Conservation (phyloP, 2,329 filamentous ascomycete genomes). For the Epichloe sibirici region DNA sequence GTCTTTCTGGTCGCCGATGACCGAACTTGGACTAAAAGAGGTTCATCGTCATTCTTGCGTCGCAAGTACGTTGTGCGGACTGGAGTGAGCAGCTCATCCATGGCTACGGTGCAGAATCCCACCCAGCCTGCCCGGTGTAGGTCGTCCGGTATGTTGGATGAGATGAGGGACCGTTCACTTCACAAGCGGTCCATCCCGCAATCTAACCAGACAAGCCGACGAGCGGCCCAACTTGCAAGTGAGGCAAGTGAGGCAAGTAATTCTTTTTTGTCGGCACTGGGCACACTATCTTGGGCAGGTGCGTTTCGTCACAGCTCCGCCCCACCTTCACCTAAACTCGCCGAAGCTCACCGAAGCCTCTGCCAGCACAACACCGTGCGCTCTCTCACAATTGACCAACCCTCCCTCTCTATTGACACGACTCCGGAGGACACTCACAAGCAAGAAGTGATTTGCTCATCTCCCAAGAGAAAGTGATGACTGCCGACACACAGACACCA, state of each 20-base stretch:
- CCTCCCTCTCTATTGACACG: too few species aligned
- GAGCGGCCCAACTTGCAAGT: too few species aligned
- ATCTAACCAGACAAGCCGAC: too few species aligned
- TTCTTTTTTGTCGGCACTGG: too few species aligned
- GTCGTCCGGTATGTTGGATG: too few species aligned
- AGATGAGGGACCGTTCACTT: too few species aligned
- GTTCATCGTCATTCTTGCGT: slow-evolving; percentile 21
- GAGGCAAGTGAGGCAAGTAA: too few species aligned
- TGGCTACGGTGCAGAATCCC: slow-evolving; percentile 14
- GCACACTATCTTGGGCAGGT: too few species aligned
- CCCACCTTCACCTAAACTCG: slow-evolving; percentile 23
- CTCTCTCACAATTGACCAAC: too few species aligned
- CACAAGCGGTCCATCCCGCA: too few species aligned
- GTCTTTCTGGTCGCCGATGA: slow-evolving; percentile 7
- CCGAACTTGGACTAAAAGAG: slow-evolving; percentile 26
- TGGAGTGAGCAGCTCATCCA: slow-evolving; percentile 45
- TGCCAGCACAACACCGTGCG: not conserved
- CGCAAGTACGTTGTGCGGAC: slow-evolving; percentile 40
- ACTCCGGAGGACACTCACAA: not conserved
- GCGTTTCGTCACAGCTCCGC: slow-evolving; percentile 7
- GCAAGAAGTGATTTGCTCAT: not conserved
- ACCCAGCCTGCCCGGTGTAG: too few species aligned
- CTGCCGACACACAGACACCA: slow-evolving; percentile 10
- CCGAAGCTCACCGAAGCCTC: slow-evolving; percentile 12
- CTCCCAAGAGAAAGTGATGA: slow-evolving; percentile 12